Evolutionary conservation across 2,329 filamentous ascomycete species (phyloP).

Genomic region (Fusarium metavorans): DNA sequence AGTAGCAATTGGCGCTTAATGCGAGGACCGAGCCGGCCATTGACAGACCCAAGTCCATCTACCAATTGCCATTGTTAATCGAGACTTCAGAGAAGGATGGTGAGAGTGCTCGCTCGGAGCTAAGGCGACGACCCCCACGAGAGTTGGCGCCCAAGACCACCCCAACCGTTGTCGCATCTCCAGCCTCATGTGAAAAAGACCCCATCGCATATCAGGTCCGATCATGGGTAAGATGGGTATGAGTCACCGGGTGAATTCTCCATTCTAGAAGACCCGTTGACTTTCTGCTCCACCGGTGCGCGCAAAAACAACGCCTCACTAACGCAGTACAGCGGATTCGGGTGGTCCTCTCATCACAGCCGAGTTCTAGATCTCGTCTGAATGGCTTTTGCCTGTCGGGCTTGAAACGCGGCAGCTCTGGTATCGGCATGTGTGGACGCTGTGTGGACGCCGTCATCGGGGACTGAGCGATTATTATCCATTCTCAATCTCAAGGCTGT

Average conservation of each 20-base stretch:
- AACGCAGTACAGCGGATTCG: constrained; percentile 32
- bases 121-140: constrained; percentile 20
- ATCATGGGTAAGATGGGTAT: constrained; percentile 20
- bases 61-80: neutral
- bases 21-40: constrained; percentile 4
- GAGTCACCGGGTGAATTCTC: constrained; percentile 25
- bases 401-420: constrained; percentile 17
- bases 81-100: neutral
- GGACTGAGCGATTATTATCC: constrained; percentile 35
- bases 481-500: neutral
- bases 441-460: constrained; percentile 24
- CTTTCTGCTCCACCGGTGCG: constrained; percentile 28
- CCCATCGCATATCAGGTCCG: constrained; percentile 7
- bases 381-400: constrained; percentile 13
- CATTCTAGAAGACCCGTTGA: constrained; percentile 18
- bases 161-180: constrained; percentile 1
- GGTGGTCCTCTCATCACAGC: constrained; percentile 32
- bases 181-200: neutral
- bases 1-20: constrained; percentile 11
- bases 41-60: neutral
- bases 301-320: constrained; percentile 24
- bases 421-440: constrained; percentile 7
- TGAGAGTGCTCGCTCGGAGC: neutral
- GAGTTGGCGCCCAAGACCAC: constrained; percentile 18
- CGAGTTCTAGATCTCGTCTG: constrained; percentile 36